phyloP scores from a whole-genome alignment of 2,329 filamentous ascomycete species.

The Bipolaris zeicola region DNA sequence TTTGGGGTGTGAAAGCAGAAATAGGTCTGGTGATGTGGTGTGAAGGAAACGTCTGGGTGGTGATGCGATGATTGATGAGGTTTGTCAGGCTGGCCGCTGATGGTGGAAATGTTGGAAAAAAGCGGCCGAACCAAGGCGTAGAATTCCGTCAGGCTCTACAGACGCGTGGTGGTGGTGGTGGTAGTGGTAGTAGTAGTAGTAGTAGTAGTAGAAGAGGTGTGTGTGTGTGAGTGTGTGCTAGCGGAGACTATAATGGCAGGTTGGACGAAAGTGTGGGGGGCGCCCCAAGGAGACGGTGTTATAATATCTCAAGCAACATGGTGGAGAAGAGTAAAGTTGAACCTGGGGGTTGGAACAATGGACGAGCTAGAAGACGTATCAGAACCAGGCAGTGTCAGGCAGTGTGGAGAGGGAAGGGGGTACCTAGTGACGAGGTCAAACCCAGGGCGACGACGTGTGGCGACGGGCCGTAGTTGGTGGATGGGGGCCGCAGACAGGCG shows the following conservation, averaged over 20 bases:
- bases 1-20: slow-evolving; percentile 1
- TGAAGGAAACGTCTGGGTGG: background rate
- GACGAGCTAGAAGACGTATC: slow-evolving; percentile 28
- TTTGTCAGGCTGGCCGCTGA: background rate
- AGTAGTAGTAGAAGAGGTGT: background rate
- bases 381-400: slow-evolving; percentile 26
- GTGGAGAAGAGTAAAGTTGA: slow-evolving; percentile 35
- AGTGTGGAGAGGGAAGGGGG: slow-evolving; percentile 31
- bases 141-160: slow-evolving; percentile 12
- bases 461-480: slow-evolving; percentile 34
- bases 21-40: slow-evolving; percentile 1
- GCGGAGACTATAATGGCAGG: slow-evolving; percentile 16
- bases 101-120: background rate
- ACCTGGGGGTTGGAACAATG: slow-evolving; percentile 36
- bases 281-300: slow-evolving; percentile 46
- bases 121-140: slow-evolving; percentile 8
- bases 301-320: slow-evolving; percentile 48
- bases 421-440: slow-evolving; percentile 44
- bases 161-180: slow-evolving; percentile 1
- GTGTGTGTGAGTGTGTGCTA: slow-evolving; percentile 8
- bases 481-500: slow-evolving; percentile 20
- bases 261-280: slow-evolving; percentile 25
- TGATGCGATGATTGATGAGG: slow-evolving; percentile 1
- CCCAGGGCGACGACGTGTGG: slow-evolving; percentile 42
- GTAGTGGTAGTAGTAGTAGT: background rate